Conservation (phyloP, 2,329 filamentous ascomycete species). For the Colletotrichum siamense region DNA sequence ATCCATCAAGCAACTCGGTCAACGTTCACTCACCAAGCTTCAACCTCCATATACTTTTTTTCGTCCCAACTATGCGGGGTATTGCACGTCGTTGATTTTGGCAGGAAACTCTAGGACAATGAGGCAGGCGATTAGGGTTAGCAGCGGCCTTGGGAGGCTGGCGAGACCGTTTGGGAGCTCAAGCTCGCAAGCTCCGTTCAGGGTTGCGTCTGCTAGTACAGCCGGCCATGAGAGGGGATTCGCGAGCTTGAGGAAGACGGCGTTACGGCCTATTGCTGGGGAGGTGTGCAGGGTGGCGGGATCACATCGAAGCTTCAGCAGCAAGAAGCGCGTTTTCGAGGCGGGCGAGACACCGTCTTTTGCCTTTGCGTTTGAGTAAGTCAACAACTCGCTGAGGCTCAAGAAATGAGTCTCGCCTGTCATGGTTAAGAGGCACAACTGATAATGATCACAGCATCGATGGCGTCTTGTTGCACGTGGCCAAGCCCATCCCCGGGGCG, state of each 20-base stretch:
- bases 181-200: neutral
- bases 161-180: constrained; percentile 1
- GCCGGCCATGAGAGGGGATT: neutral
- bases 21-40: neutral
- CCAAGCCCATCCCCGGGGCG: constrained; percentile 80
- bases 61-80: neutral
- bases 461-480: constrained; percentile 88
- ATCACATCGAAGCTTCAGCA: neutral
- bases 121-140: neutral
- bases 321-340: constrained; percentile 19
- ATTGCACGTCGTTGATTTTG: neutral
- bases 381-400: constrained; percentile 1
- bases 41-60: neutral
- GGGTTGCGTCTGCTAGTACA: neutral
- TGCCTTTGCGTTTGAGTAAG: constrained; percentile 45
- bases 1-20: neutral
- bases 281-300: neutral
- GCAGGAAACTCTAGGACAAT: neutral
- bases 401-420: neutral
- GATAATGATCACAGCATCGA: constrained; percentile 66
- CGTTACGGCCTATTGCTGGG: neutral
- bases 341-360: constrained; percentile 33
- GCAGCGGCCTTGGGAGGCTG: neutral
- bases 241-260: neutral
- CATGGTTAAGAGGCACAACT: neutral